These are phyloP conservation scores for Kurtzmaniella cleridarum DNA, from an alignment of 805 yeast genomes.

Conservation along the genomic window DNA sequence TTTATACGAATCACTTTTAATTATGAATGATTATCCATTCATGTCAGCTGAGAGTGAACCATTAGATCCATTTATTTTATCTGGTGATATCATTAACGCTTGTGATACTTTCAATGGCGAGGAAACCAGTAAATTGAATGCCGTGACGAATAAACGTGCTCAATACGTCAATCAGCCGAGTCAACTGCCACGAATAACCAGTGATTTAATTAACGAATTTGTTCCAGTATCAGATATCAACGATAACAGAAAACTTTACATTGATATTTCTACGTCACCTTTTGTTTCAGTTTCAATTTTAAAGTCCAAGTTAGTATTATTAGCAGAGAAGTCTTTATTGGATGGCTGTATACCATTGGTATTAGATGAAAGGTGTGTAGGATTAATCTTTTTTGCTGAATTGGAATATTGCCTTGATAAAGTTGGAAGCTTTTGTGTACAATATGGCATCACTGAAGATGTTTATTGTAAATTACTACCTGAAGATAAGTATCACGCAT, in stretches of 20 bases:
- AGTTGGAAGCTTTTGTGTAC: conserved; percentile 22
- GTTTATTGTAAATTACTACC: conserved; percentile 22
- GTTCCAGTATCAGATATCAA: background rate
- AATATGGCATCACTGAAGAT: conserved; percentile 21
- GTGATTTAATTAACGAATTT: conserved; percentile 1
- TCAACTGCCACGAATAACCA: background rate
- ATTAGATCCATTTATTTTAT: conserved; percentile 22
- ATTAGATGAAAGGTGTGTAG: conserved; percentile 31
- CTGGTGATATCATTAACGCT: conserved; percentile 31
- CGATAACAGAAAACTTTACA: conserved; percentile 12
- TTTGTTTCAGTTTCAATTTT: conserved; percentile 27
- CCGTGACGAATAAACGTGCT: background rate
- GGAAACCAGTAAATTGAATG: conserved; percentile 2
- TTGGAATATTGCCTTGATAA: conserved; percentile 48
- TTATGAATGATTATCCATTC: conserved; percentile 48
- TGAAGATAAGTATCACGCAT: conserved; percentile 8
- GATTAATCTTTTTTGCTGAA: conserved; percentile 45
- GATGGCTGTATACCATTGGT: conserved; percentile 52
- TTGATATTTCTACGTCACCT: conserved; percentile 35
- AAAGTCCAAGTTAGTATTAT: conserved; percentile 25
- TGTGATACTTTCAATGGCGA: conserved; percentile 12
- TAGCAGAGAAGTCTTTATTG: conserved; percentile 38
- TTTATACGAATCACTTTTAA: conserved; percentile 44
- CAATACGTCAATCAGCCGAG: background rate
- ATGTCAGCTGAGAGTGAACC: conserved; percentile 39